Base-by-base conservation (phyloP, 805 yeast species). In the Candida maris region DNA sequence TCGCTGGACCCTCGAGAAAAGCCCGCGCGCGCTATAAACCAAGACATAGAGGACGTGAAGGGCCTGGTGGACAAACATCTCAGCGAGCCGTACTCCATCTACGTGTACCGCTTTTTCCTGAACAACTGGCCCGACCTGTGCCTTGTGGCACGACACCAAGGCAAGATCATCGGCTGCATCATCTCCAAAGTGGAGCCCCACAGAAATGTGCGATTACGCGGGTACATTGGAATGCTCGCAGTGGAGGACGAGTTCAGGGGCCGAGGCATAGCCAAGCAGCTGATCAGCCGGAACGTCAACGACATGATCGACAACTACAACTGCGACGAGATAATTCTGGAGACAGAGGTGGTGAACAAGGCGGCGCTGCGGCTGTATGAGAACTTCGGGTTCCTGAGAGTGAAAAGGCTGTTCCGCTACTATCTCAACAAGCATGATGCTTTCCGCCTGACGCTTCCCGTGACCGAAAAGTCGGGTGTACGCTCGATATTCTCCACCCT, bases 161-260 rank as follows among this genome's bases (percentile, higher is more conserved):
- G 42, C 5, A 44, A 42, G 20, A 70, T 81, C 2, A 67, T 89
- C n/a, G 98, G 97, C 3, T 85, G 83, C 25, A 79, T 91, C 6
- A 85, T 93, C 5, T 80, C 94, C 35, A 86, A 88, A 51, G 75
- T 79, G 9, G 95, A 85, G 45, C 67, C 74, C 1, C 97, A 91
- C 60, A 70, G 91, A 41, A 70, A 73, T 16, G 80, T 76, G 8
- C 68, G 96, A 41, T 56, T 70, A 48, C 70, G 98, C 42, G 98
- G 98, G 0, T 93, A 93, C 54, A 89, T 93, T 19, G 98, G 97
- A 2, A 93, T 93, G 98, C 64, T 93, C 37, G 96, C 94, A 0
- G 95, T 91, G 9, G 79, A 80, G 34, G 77, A 78, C 25, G 56
- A 62, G 12, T 79, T 71, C 55, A 67, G 98, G 37, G 89, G 94